Conservation (phyloP, 2,329 filamentous ascomycete species). For the Diplodia intermedia region DNA sequence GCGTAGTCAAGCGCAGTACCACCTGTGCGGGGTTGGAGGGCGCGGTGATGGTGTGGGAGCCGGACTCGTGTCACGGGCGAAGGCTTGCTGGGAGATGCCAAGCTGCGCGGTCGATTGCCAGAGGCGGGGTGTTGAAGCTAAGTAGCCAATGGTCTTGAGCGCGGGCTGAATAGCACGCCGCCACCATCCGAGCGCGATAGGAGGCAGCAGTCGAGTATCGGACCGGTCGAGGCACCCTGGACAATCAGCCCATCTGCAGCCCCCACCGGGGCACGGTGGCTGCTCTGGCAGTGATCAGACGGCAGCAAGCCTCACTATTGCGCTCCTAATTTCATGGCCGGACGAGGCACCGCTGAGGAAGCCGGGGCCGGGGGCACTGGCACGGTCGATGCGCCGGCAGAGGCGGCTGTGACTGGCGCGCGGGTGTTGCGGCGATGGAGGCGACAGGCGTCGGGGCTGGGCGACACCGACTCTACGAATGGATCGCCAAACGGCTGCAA, state of each 20-base stretch:
- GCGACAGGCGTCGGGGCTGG: neutral
- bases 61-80: neutral
- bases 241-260: constrained; percentile 24
- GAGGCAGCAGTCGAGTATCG: constrained; percentile 18
- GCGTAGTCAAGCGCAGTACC: no score
- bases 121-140: constrained; percentile 3
- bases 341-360: neutral
- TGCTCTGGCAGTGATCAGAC: constrained; percentile 12
- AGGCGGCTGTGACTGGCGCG: neutral
- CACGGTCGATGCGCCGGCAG: neutral
- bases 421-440: constrained; percentile 1
- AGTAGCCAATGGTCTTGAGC: neutral
- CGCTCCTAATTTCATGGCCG: constrained; percentile 1
- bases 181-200: constrained; percentile 19
- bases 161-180: constrained; percentile 25
- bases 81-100: neutral
- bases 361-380: neutral
- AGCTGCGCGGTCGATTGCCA: neutral
- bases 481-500: constrained; percentile 21
- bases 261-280: neutral
- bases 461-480: constrained; percentile 22
- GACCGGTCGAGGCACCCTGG: constrained; percentile 15
- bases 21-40: neutral
- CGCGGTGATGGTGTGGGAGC: constrained; percentile 14
- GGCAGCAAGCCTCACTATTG: constrained; percentile 11